Percentiles rank a stretch among this genome's conserved stretches.
phyloP scores from a whole-genome alignment of 495 filamentous ascomycete genomes.

The Tuber indicum region DNA sequence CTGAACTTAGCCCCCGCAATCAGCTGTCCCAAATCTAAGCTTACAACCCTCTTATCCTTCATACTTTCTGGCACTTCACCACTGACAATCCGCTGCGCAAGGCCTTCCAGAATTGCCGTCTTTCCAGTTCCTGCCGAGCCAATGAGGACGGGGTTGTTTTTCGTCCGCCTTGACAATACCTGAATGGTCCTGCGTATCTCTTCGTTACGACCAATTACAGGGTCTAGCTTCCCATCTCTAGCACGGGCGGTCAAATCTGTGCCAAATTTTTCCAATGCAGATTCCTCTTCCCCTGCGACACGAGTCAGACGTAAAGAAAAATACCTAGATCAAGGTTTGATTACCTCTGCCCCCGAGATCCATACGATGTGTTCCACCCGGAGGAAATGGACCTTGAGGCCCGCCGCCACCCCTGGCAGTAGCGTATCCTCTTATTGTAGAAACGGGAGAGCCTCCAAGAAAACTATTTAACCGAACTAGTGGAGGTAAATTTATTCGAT shows the following conservation, averaged over 20 bases:
- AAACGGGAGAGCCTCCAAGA: constrained; percentile 34
- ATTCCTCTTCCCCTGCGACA: constrained; percentile 55
- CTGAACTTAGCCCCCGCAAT: constrained; percentile 95
- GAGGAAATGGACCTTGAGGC: constrained; percentile 66
- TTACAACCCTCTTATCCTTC: constrained; percentile 85
- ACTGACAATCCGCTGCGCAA: constrained; percentile 81
- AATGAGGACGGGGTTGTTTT: constrained; percentile 95
- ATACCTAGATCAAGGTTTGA: constrained; percentile 27
- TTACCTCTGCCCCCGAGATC: constrained; percentile 60
- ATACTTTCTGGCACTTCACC: constrained; percentile 95
- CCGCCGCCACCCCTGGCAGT: constrained; percentile 43
- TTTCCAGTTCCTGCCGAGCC: constrained; percentile 91
- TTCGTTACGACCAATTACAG: constrained; percentile 84
- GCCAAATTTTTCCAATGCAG: constrained; percentile 83
- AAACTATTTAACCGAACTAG: background rate
- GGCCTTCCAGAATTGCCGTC: constrained; percentile 86
- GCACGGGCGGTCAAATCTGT: constrained; percentile 83
- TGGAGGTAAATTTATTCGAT: background rate
- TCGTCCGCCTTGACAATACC: constrained; percentile 82
- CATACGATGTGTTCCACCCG: constrained; percentile 90
- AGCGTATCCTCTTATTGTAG: constrained; percentile 56
- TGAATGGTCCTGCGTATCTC: constrained; percentile 95
- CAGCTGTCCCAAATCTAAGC: constrained; percentile 78
- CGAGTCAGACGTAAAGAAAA: constrained; percentile 5
- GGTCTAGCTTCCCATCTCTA: constrained; percentile 83